Percentiles rank a stretch among this genome's conserved stretches.
These are phyloP conservation scores for Cornus florida DNA, from an alignment of 148 eudicot genomes.

Conservation along the genomic window DNA sequence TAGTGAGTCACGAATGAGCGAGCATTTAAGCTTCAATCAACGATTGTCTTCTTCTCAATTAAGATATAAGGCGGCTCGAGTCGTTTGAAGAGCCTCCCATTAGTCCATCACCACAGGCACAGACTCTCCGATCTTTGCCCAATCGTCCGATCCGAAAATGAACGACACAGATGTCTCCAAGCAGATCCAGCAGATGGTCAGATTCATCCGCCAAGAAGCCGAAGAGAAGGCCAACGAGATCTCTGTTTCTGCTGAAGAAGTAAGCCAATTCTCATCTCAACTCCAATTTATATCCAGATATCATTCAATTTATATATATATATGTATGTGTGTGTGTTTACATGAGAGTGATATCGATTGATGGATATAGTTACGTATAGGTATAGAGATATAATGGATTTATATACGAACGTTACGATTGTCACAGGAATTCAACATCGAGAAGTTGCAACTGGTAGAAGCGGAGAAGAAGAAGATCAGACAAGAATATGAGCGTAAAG, in stretches of 20 bases:
- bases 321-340: neutral
- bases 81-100: neutral
- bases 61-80: neutral
- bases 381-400: too few species aligned
- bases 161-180: constrained; percentile 75
- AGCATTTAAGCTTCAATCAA: neutral
- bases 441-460: constrained; percentile 86
- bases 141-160: constrained; percentile 45
- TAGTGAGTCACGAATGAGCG: neutral
- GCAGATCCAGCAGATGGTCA: constrained; percentile 95
- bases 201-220: constrained; percentile 87
- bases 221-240: constrained; percentile 89
- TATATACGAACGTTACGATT: neutral
- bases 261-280: constrained; percentile 5
- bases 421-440: constrained; percentile 77
- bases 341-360: too few species aligned
- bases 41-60: neutral
- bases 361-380: too few species aligned
- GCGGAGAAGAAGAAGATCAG: constrained; percentile 93
- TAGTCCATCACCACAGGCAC: neutral
- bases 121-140: neutral
- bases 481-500: constrained; percentile 85
- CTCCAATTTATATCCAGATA: neutral
- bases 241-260: constrained; percentile 80
- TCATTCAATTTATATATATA: neutral